Base-by-base conservation (phyloP, 345 rosid genomes). In the Brassica nigra region DNA sequence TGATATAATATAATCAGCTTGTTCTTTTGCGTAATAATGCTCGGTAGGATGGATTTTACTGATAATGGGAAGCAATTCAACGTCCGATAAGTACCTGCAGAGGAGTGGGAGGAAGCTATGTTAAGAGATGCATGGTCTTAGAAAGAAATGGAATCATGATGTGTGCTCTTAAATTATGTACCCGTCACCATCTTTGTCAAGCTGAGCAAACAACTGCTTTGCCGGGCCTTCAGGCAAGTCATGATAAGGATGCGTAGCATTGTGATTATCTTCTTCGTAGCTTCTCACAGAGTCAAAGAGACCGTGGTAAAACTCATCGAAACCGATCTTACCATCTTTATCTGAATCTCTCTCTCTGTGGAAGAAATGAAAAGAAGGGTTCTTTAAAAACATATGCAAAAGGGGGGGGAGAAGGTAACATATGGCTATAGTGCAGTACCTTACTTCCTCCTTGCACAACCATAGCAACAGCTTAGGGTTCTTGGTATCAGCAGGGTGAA, bases 401-500 rank as follows among this genome's bases (percentile, higher is more conserved):
- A 18, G 18, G 34, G 6, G 34, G 6, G n/a, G 28, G 7, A 0
- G 5, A 34, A 33, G 36, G 36, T 33, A 64, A 36, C 65, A 62
- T 68, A 74, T 11, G 71, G 59, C 10, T 7, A 69, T 11, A 39
- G 11, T 29, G 27, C 57, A 44, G 72, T 84, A 95, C 99, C 98
- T 93, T 76, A 91, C 92, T 90, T 95, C 97, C 88, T 93, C 98
- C 88, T 87, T 87, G 89, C 92, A 89, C 76, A 96, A 80, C 99
- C 99, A 96, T 58, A 80, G 81, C 27, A 90, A 85, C 62, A 93
- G 88, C 83, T 84, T 89, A 59, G 86, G 88, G 78, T 87, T 96
- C 85, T 90, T 89, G 85, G 89, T 89, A 83, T 93, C 99, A 80
- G 98, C 88, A n/a, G 99, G 99, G 84, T 93, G 99, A 76, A 90